Percentiles rank a stretch among this genome's conserved stretches.
Evolutionary conservation across 495 filamentous ascomycete species (phyloP).

Genomic region (Daldinia bambusicola): DNA sequence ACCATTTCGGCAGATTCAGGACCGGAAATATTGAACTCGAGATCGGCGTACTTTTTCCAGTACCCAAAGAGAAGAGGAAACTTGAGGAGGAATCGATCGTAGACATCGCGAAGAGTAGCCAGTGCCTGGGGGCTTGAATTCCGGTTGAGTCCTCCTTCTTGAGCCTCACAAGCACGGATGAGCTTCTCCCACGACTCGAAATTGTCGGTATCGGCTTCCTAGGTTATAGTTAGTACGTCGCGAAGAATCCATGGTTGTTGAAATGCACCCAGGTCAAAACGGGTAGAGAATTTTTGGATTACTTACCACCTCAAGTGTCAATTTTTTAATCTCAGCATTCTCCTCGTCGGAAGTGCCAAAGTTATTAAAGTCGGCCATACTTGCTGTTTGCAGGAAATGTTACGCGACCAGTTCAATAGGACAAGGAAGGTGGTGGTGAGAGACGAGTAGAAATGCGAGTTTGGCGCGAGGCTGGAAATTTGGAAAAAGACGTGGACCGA

Average conservation of each 20-base stretch:
- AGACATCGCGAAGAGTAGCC: constrained; percentile 80
- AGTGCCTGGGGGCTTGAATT: constrained; percentile 97
- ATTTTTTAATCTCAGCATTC: constrained; percentile 82
- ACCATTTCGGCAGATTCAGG: constrained; percentile 99
- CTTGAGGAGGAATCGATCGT: constrained; percentile 93
- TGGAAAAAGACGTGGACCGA: constrained; percentile 7
- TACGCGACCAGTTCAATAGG: constrained; percentile 9
- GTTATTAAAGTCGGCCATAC: constrained; percentile 62
- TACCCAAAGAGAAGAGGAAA: constrained; percentile 97
- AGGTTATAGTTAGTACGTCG: constrained; percentile 24
- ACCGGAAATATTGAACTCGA: constrained; percentile 95
- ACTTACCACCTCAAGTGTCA: constrained; percentile 81
- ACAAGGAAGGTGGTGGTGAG: constrained; percentile 6
- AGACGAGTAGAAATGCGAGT: not conserved
- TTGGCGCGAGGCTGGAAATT: constrained; percentile 31
- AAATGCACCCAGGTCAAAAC: not conserved
- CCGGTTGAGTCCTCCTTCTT: constrained; percentile 93
- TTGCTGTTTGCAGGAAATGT: constrained; percentile 22
- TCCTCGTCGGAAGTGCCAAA: constrained; percentile 86
- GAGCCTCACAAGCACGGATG: constrained; percentile 78
- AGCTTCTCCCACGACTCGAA: constrained; percentile 97
- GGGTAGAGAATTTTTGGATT: not conserved
- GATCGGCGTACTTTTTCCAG: constrained; percentile 99
- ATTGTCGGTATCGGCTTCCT: constrained; percentile 84
- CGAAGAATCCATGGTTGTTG: constrained; percentile 8